phyloP scores from a whole-genome alignment of 345 rosid genomes.

The Raphanus sativus region DNA sequence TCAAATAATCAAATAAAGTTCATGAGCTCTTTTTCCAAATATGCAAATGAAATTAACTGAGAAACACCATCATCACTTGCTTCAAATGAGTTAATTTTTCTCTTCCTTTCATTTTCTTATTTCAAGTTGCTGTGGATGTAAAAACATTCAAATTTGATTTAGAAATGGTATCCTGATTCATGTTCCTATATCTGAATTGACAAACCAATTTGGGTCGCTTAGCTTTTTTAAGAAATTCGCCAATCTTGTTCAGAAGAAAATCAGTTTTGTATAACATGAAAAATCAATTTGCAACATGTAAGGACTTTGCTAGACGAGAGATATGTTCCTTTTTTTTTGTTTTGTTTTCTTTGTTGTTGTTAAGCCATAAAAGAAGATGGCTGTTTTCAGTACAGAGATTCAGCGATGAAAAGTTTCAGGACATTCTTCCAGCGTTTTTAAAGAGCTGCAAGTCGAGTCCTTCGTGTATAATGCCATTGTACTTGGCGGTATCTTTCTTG shows the following conservation, averaged over 20 bases:
- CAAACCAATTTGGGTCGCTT: no score
- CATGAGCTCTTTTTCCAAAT: neutral
- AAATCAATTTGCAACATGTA: neutral
- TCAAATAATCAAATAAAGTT: neutral
- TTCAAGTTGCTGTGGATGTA: no score
- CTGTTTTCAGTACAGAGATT: no score
- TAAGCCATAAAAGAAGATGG: neutral
- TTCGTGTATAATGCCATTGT: constrained; percentile 50
- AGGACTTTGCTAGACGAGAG: constrained; percentile 11
- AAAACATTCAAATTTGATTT: no score
- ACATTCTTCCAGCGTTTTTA: constrained; percentile 73
- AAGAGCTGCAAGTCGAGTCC: constrained; percentile 96
- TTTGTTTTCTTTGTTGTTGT: neutral
- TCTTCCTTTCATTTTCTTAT: no score
- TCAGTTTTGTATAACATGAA: neutral
- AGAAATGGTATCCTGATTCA: no score
- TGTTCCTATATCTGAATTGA: no score
- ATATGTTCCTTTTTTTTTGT: neutral
- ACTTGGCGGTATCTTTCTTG: constrained; percentile 7
- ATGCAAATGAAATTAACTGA: neutral
- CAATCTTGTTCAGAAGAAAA: neutral
- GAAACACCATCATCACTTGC: no score
- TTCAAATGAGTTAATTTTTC: no score
- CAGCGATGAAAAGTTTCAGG: no score
- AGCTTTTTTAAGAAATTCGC: no score